Percentiles rank a stretch among this genome's conserved stretches.
These are phyloP conservation scores for Inga oerstediana DNA, from an alignment of 306 rosid genomes.

Conservation along the genomic window DNA sequence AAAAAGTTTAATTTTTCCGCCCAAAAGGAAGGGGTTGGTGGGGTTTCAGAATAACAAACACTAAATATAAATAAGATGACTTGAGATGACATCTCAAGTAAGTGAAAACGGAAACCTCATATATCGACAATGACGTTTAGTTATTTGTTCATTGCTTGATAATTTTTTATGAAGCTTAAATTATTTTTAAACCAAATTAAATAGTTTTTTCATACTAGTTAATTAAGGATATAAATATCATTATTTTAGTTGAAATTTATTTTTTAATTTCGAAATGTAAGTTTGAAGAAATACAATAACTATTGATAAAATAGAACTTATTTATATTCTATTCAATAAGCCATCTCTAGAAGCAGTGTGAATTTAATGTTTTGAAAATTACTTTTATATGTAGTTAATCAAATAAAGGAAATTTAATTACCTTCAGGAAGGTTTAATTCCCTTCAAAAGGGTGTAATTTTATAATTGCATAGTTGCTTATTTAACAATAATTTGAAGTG, in stretches of 20 bases:
- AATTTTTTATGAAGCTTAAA: background rate
- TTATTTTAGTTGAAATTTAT: too few relatives aligned
- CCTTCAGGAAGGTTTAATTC: too few relatives aligned
- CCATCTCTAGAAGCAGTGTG: background rate
- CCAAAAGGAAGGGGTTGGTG: slow-evolving; percentile 14
- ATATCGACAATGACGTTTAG: background rate
- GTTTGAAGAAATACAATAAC: too few relatives aligned
- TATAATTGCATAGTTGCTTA: too few relatives aligned
- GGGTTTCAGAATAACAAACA: slow-evolving; percentile 23
- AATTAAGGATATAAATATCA: background rate
- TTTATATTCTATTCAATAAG: too few relatives aligned
- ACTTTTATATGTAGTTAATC: too few relatives aligned
- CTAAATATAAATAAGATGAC: background rate
- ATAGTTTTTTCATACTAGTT: background rate
- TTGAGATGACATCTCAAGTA: background rate
- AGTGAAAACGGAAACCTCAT: background rate
- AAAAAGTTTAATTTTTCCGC: background rate
- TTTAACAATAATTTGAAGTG: background rate
- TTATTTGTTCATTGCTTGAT: background rate
- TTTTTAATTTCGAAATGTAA: too few relatives aligned
- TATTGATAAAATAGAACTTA: too few relatives aligned
- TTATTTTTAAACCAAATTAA: background rate
- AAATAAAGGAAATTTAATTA: too few relatives aligned
- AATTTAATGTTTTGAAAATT: too few relatives aligned
- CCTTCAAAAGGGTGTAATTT: too few relatives aligned